Evolutionary conservation across 768 basidiomycete genomes (phyloP).

Genomic region (Hypholoma fasciculare): DNA sequence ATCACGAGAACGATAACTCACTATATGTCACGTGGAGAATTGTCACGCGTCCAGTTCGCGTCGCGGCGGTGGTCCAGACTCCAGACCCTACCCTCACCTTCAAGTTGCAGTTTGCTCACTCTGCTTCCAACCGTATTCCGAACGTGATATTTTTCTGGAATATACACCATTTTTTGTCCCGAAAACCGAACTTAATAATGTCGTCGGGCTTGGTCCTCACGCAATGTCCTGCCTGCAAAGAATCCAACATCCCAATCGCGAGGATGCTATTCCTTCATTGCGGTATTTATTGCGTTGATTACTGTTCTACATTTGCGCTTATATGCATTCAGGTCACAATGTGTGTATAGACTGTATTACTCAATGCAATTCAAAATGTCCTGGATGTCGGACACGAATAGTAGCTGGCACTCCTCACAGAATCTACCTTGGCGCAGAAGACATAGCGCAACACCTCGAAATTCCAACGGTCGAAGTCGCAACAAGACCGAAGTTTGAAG

Average conservation of each 20-base stretch:
- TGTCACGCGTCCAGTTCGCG: slow-evolving; percentile 6
- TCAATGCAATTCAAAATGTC: not conserved
- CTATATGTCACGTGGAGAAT: slow-evolving; percentile 10
- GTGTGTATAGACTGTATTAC: slow-evolving; percentile 3
- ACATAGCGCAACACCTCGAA: not conserved
- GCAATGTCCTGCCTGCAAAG: not conserved
- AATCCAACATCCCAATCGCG: not conserved
- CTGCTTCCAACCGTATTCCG: too few relatives aligned
- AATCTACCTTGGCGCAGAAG: slow-evolving; percentile 2
- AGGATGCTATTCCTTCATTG: slow-evolving; percentile 3
- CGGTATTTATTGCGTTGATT: not conserved
- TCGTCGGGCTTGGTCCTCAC: not conserved
- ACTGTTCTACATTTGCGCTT: not conserved
- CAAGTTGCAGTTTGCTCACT: too few relatives aligned
- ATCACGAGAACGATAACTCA: slow-evolving; percentile 23
- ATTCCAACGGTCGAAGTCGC: not conserved
- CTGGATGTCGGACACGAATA: slow-evolving; percentile 4
- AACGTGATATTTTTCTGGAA: too few relatives aligned
- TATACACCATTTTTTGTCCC: too few relatives aligned
- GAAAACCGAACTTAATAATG: not conserved
- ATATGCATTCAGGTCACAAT: not conserved
- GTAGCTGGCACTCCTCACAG: not conserved
- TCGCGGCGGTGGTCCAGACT: not conserved
- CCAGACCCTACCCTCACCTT: too few relatives aligned
- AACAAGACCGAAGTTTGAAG: not conserved